Evolutionary conservation across 2,329 filamentous ascomycete species (phyloP).

Genomic region (Microcyclospora pomicola): DNA sequence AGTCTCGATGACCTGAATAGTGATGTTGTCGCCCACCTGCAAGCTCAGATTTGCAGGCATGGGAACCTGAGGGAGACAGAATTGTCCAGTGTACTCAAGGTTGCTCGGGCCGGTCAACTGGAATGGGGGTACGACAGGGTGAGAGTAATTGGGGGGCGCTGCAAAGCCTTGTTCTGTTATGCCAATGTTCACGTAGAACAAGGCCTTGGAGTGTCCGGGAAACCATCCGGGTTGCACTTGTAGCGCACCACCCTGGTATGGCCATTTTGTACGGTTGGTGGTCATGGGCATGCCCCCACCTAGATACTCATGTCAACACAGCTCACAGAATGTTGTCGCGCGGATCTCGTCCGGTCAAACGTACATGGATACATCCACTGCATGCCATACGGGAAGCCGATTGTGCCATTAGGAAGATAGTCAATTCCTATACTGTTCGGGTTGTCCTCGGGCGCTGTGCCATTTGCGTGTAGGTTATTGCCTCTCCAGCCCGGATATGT

Average conservation of each 20-base stretch:
- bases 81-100: constrained; percentile 62
- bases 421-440: constrained; percentile 33
- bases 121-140: constrained; percentile 66
- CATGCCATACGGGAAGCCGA: constrained; percentile 69
- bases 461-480: constrained; percentile 70
- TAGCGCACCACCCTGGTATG: constrained; percentile 71
- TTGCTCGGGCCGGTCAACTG: constrained; percentile 71
- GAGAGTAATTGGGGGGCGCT: constrained; percentile 75
- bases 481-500: constrained; percentile 79
- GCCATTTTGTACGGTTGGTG: constrained; percentile 81
- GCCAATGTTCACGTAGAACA: constrained; percentile 85
- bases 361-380: constrained; percentile 92
- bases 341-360: constrained; percentile 23
- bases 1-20: constrained; percentile 74
- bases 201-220: constrained; percentile 66
- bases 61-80: constrained; percentile 83
- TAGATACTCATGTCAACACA: constrained; percentile 25
- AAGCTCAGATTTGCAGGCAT: constrained; percentile 59
- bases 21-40: constrained; percentile 72
- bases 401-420: constrained; percentile 29
- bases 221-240: constrained; percentile 94
- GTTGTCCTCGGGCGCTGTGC: constrained; percentile 29
- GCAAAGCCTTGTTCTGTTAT: constrained; percentile 35
- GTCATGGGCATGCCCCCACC: constrained; percentile 71
- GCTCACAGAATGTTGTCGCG: constrained; percentile 4